Conservation (phyloP, 257 asterid genomes). For the Solanum tacnaense region DNA sequence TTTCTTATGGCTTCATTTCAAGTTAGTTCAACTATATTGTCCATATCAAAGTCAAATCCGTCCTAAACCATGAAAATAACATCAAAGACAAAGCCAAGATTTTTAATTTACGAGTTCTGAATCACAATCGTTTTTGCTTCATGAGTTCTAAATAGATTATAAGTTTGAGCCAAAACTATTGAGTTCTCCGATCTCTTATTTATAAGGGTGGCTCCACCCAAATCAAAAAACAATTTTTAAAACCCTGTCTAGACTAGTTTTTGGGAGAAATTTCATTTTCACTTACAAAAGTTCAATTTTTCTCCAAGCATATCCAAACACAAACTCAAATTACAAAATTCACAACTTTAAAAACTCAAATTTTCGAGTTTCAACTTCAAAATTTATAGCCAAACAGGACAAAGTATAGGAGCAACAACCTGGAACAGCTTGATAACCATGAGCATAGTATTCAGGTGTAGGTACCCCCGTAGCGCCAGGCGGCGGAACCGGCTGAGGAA, state of each 20-base stretch:
- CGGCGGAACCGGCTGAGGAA: conserved; percentile 95
- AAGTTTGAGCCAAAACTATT: neutral
- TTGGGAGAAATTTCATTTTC: neutral
- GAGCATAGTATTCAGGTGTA: conserved; percentile 44
- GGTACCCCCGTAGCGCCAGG: conserved; percentile 44
- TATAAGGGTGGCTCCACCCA: neutral
- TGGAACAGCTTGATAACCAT: conserved; percentile 80
- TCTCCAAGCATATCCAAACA: neutral
- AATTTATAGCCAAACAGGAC: accelerated
- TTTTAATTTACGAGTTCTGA: neutral
- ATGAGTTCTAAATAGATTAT: neutral
- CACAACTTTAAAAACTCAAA: neutral
- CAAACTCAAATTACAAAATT: neutral
- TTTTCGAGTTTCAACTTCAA: neutral
- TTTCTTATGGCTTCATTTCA: neutral
- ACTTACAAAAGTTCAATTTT: neutral
- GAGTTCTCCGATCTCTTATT: neutral
- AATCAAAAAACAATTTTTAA: neutral
- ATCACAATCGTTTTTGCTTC: neutral
- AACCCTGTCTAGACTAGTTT: no score
- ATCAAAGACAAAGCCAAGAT: neutral
- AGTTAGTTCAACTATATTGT: neutral
- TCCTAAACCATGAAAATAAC: neutral
- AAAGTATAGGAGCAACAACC: conserved; percentile 21
- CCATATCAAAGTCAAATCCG: neutral